A percentile compares a stretch with the other conserved stretches of the same genome.
Evolutionary conservation across 2,329 filamentous ascomycete genomes (phyloP).

Genomic region (Aspergillus flavus): DNA sequence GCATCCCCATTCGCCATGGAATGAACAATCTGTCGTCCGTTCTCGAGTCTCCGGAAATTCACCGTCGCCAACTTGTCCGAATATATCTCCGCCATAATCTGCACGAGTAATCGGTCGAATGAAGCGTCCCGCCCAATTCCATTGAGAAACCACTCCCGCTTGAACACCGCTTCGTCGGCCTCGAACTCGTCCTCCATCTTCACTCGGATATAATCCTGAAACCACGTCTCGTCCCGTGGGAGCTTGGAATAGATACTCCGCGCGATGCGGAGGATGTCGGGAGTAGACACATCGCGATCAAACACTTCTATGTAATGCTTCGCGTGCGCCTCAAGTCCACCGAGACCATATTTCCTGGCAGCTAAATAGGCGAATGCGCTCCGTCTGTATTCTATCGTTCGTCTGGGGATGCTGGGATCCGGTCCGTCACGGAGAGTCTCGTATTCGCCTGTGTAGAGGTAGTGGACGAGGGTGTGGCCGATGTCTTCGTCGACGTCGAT

Average conservation of each 20-base stretch:
- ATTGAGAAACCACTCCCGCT: background rate
- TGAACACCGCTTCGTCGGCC: background rate
- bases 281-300: background rate
- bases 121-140: background rate
- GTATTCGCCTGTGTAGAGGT: slow-evolving; percentile 10
- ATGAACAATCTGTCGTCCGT: background rate
- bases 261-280: background rate
- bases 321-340: background rate
- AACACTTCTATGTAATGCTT: slow-evolving; percentile 7
- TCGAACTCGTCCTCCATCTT: slow-evolving; percentile 7
- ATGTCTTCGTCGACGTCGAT: slow-evolving; percentile 4
- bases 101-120: slow-evolving; percentile 3
- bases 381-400: background rate
- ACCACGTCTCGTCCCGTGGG: slow-evolving; percentile 7
- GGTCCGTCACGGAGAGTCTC: background rate
- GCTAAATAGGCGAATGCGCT: background rate
- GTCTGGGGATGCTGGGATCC: background rate
- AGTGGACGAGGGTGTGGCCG: slow-evolving; percentile 10
- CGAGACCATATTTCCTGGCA: background rate
- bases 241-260: slow-evolving; percentile 1
- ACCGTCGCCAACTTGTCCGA: slow-evolving; percentile 1
- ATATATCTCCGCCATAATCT: slow-evolving; percentile 1
- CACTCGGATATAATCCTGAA: background rate
- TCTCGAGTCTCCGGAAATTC: background rate
- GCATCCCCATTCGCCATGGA: background rate